Percentiles rank a stretch among this genome's conserved stretches.
phyloP scores from a whole-genome alignment of 2,329 filamentous ascomycete species.

The Fusarium sp. region DNA sequence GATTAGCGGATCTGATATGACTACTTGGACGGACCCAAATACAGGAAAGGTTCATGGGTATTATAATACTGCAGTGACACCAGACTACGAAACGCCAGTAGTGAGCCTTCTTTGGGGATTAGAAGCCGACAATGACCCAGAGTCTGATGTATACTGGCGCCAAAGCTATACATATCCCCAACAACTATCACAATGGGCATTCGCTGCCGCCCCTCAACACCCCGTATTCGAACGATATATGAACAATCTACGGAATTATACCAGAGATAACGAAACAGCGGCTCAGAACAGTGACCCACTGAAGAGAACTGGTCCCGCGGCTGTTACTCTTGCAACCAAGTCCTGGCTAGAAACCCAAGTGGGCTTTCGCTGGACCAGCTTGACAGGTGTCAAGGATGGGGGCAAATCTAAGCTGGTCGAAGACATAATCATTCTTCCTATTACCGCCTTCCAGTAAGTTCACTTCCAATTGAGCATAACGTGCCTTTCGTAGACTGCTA shows the following conservation, averaged over 20 bases:
- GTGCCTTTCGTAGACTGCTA: not conserved
- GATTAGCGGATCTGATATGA: not conserved
- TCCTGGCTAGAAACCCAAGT: not conserved
- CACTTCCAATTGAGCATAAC: accelerated
- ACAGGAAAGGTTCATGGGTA: not conserved
- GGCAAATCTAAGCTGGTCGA: not conserved
- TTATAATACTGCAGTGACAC: not conserved
- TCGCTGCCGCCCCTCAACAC: not conserved
- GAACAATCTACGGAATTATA: not conserved
- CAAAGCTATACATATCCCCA: not conserved
- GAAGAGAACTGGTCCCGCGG: constrained; percentile 1
- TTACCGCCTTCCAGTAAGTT: not conserved
- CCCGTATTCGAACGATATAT: not conserved
- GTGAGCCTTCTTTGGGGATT: not conserved
- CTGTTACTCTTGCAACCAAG: not conserved
- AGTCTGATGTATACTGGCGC: not conserved
- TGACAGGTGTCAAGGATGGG: not conserved
- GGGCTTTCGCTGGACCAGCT: not conserved
- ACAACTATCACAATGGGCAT: constrained; percentile 2
- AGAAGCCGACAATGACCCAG: not conserved
- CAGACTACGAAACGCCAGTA: not conserved
- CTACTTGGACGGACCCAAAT: not conserved
- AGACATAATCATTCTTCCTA: not conserved
- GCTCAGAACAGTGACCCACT: not conserved
- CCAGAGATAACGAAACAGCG: not conserved